Evolutionary conservation across 805 yeast species (phyloP), one percentile per base, ranked within the genome.

Genomic region (Candida boleticola): DNA sequence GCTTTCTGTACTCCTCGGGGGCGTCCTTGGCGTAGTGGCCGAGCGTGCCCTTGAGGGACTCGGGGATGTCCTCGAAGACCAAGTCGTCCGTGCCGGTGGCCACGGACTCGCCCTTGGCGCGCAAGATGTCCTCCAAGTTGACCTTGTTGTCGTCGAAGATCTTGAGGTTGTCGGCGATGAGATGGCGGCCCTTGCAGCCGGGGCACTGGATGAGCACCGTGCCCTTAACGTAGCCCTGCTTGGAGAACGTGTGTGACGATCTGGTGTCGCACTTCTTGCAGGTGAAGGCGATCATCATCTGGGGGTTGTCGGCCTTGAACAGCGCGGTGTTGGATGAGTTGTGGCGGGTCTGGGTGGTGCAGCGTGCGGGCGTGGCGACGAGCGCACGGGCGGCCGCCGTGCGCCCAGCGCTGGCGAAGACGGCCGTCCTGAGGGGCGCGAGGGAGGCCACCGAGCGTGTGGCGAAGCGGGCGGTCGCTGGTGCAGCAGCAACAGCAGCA

Each of bases 191-290:
- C 49, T 83, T 75, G 61, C 98, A 92, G 13, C 89, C 86, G 0
- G 98, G 98, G 59, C 98, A 92, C 55, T 88, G 89, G 19, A 92
- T 84, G 39, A 89, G 66, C 3, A 92, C 96, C 0, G 96, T 83
- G 1, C 98, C 98, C 7, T 73, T 68, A 11, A 83, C 79, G 59
- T 92, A 92, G 0, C 97, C 90, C 63, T 92, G 98, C 51, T 90
- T 90, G 4, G 96, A 85, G 56, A 92, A 84, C n/a, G 83, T 76
- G 57, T 92, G 98, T 3, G 89, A 80, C 0, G 97, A 89, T 42
- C 97, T 70, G 2, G 85, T 78, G 36, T 79, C 74, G 64, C 98
- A 92, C 50, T 80, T 79, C 59, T 89, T 92, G 65, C 98, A 92
- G 0, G 97, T 92, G 66, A 92, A 90, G 0, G 96, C 92, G 18